Evolutionary conservation across 306 rosid genomes (phyloP).

Genomic region (Psophocarpus tetragonolobus): DNA sequence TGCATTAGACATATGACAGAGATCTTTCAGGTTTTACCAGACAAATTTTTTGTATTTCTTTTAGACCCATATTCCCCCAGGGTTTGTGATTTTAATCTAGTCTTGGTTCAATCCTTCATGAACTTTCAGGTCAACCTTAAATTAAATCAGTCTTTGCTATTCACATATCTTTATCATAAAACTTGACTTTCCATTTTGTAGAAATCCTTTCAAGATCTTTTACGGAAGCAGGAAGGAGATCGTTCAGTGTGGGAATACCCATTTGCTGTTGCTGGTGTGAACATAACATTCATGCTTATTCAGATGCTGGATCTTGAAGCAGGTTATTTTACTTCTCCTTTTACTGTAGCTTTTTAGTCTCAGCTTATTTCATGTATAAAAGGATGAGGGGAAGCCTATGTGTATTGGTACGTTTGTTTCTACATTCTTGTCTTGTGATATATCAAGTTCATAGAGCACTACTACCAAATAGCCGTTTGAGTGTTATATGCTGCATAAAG

Average conservation of each 20-base stretch:
- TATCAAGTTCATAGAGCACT: too few relatives aligned
- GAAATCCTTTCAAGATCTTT: constrained; percentile 96
- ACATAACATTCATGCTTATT: constrained; percentile 97
- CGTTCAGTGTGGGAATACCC: constrained; percentile 99
- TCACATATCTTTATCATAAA: constrained; percentile 12
- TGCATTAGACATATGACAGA: not conserved
- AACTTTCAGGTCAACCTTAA: not conserved
- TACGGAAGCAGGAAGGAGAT: constrained; percentile 96
- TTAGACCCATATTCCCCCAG: not conserved
- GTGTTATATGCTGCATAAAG: not conserved
- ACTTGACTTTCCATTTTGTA: constrained; percentile 47
- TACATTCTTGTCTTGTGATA: not conserved
- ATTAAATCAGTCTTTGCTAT: constrained; percentile 17
- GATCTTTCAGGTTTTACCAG: not conserved
- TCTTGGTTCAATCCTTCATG: not conserved
- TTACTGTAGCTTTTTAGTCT: constrained; percentile 1
- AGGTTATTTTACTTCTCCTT: constrained; percentile 52
- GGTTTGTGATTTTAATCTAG: constrained; percentile 12
- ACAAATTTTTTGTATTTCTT: constrained; percentile 5
- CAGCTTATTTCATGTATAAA: constrained; percentile 27
- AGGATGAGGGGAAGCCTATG: not conserved
- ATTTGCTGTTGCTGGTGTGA: constrained; percentile 99
- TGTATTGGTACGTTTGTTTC: constrained; percentile 4
- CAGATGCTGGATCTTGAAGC: constrained; percentile 99
- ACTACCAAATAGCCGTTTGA: not conserved